phyloP scores from a whole-genome alignment of 2,329 filamentous ascomycete genomes.

The Diaporthe sp. region DNA sequence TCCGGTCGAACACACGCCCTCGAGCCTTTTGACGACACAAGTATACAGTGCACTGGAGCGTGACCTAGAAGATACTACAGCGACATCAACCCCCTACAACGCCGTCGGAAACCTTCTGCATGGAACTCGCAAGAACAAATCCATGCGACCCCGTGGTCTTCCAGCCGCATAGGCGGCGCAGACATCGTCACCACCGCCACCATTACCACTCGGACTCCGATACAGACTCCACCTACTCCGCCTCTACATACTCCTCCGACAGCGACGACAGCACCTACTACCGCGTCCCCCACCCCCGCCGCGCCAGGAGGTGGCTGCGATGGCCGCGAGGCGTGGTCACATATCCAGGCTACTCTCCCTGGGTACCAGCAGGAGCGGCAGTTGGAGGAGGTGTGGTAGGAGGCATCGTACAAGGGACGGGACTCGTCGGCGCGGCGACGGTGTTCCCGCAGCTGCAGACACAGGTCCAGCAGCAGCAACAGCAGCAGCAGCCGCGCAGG shows the following conservation, averaged over 20 bases:
- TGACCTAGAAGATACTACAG: too few relatives aligned
- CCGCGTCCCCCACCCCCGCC: neutral
- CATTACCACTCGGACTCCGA: neutral
- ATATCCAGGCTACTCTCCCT: neutral
- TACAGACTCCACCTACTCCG: neutral
- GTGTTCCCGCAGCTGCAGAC: neutral
- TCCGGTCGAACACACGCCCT: neutral
- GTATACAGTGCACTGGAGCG: neutral
- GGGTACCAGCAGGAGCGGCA: neutral
- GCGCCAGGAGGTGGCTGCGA: neutral
- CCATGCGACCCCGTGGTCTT: neutral
- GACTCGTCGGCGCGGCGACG: neutral
- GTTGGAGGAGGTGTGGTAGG: neutral
- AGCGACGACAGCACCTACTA: neutral
- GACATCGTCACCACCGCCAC: neutral
- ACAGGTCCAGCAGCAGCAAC: neutral
- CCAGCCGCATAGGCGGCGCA: neutral
- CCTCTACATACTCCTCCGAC: neutral
- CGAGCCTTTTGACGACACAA: neutral
- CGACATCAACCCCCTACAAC: neutral
- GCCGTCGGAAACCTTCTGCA: neutral
- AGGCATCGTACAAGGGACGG: neutral
- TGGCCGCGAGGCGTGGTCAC: slow-evolving; percentile 13
- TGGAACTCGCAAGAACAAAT: neutral
- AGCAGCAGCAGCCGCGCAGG: slow-evolving; percentile 8